These are phyloP conservation scores for Serendipita sp. DNA, from an alignment of 768 basidiomycete genomes.

Conservation along the genomic window DNA sequence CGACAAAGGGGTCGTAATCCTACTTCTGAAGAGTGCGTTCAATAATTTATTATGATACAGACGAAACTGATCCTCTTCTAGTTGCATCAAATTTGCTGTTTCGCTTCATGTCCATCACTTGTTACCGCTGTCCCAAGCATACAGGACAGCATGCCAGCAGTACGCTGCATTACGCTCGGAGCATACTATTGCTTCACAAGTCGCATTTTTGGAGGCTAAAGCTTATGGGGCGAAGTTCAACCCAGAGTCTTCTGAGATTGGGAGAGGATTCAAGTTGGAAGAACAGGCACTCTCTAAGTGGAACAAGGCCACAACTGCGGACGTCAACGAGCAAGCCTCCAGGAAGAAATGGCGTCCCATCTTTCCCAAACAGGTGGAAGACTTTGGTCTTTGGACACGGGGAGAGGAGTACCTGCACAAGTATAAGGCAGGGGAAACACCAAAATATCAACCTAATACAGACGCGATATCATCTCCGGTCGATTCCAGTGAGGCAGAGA, in stretches of 20 bases:
- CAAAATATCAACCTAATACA: constrained; percentile 15
- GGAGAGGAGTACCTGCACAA: constrained; percentile 56
- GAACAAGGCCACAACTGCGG: constrained; percentile 33
- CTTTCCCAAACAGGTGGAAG: constrained; percentile 15
- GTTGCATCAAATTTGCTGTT: constrained; percentile 63
- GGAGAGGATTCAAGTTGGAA: constrained; percentile 44
- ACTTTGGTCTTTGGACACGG: constrained; percentile 45
- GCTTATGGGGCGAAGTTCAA: constrained; percentile 51
- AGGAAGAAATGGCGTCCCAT: constrained; percentile 67
- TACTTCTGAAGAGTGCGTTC: constrained; percentile 72
- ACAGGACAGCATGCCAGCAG: constrained; percentile 60
- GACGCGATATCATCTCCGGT: too few species aligned
- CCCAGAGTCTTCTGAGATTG: constrained; percentile 34
- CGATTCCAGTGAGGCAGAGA: too few species aligned
- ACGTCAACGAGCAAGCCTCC: constrained; percentile 45
- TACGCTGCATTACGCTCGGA: constrained; percentile 80
- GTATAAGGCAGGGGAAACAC: constrained; percentile 55
- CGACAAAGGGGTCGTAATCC: constrained; percentile 72
- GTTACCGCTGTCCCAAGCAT: constrained; percentile 59
- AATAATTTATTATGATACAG: not conserved
- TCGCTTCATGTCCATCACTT: constrained; percentile 55
- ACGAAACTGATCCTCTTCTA: constrained; percentile 20
- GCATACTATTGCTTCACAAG: constrained; percentile 55
- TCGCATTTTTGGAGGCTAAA: constrained; percentile 70
- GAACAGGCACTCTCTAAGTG: constrained; percentile 43